Evolutionary conservation across 306 rosid species (phyloP), one percentile per base, ranked within the genome.

Genomic region (Inga oerstediana): DNA sequence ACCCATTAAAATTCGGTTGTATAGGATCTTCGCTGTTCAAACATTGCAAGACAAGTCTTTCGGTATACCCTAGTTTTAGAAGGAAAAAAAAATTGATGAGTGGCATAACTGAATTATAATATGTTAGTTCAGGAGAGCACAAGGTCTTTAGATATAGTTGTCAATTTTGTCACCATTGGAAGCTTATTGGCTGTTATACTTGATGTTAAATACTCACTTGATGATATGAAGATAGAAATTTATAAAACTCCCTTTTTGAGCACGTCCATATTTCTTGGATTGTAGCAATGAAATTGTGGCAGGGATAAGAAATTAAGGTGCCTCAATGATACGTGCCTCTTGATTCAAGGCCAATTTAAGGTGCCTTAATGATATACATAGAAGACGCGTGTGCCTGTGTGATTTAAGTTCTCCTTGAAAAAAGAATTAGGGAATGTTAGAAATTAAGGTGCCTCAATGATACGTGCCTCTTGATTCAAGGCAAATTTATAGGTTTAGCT

Each of bases 41-140:
- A 83, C 85, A 34, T 72, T 77, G 87, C 85, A 87, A 71, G 86
- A 83, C 71, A 89, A 80, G 80, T 83, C 83, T 86, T 81, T 79
- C 87, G 84, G 85, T 89, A 87, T 83, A 74, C 82, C 68, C 56
- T 62, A 59, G 56, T 79, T 3, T 37, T 37, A 4, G 6, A 4
- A 4, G 1, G 1, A 37, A 80, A 52, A 14, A 14, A n/a, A 58
- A 84, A 73, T 78, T 87, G 85, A 78, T 39, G 87, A 85, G 90
- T 85, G 82, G 12, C 75, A 74, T 81, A 76, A 75, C 72, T 86
- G 81, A 81, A 89, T 11, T 10, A 44, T 78, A 76, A 71, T 78
- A 84, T 85, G 68, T 22, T 58, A 39, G 43, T 6, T 75, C 85
- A 83, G 83, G 87, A 75, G 77, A 80, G 87, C 58, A 72, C 72